phyloP scores from a whole-genome alignment of 202 grass and related monocot genomes.

The Zizania palustris region DNA sequence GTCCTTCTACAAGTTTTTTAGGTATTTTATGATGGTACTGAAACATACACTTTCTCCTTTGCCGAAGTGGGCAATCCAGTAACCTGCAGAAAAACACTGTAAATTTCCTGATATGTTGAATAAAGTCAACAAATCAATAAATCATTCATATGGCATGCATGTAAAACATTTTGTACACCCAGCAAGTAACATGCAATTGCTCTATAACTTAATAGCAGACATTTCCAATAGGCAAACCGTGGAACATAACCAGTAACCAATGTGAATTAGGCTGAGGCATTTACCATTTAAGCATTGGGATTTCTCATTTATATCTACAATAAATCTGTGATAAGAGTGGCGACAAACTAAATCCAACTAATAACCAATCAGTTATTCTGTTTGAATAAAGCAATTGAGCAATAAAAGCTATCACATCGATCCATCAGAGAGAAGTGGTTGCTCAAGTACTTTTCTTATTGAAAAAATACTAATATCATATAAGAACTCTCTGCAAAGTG shows the following conservation, averaged over 20 bases:
- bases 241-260: slow-evolving; percentile 1
- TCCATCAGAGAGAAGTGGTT: slow-evolving; percentile 5
- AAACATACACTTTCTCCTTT: slow-evolving; percentile 86
- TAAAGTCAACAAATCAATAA: slow-evolving; percentile 25
- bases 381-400: slow-evolving; percentile 35
- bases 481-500: slow-evolving; percentile 28
- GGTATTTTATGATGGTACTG: slow-evolving; percentile 41
- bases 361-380: not conserved
- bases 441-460: slow-evolving; percentile 1
- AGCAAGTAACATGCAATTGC: not conserved
- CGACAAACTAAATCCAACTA: slow-evolving; percentile 26
- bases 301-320: slow-evolving; percentile 10
- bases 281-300: not conserved
- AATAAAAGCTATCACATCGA: slow-evolving; percentile 3
- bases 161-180: not conserved
- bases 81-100: slow-evolving; percentile 54
- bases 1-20: slow-evolving; percentile 29
- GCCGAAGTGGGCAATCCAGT: slow-evolving; percentile 64
- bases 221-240: slow-evolving; percentile 27
- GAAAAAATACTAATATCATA: slow-evolving; percentile 2
- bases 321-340: slow-evolving; percentile 21
- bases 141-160: slow-evolving; percentile 3
- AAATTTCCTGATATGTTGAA: slow-evolving; percentile 28
- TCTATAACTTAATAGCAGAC: slow-evolving; percentile 29
- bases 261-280: slow-evolving; percentile 11